Conservation (phyloP, 139 green algal species). For the Micromonas commoda region DNA sequence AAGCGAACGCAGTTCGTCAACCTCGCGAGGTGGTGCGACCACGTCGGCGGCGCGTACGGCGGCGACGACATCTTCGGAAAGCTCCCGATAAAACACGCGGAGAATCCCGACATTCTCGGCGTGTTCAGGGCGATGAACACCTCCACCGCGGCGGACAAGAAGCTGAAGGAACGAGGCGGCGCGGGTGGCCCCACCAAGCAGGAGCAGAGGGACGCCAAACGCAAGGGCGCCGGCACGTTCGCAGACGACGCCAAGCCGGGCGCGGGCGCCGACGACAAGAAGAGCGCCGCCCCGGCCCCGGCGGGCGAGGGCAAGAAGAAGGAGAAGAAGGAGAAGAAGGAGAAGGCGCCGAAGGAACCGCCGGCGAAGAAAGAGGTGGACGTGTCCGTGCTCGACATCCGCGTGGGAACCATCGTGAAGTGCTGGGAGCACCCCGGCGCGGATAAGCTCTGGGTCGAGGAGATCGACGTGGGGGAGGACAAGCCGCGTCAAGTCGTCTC, state of each 20-base stretch:
- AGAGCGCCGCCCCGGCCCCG: neutral
- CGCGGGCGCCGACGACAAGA: neutral
- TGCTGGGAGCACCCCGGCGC: conserved; percentile 67
- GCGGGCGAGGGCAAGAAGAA: neutral
- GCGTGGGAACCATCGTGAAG: conserved; percentile 74
- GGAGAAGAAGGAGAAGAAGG: neutral
- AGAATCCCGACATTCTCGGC: neutral
- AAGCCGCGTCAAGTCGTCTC: conserved; percentile 59
- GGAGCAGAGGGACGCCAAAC: neutral
- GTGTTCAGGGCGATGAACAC: neutral
- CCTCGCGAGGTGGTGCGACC: neutral
- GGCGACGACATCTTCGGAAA: neutral
- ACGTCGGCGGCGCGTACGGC: neutral
- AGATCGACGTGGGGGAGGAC: conserved; percentile 90
- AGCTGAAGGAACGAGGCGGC: neutral
- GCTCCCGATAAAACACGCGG: neutral
- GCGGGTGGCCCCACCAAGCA: neutral
- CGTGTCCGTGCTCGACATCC: conserved; percentile 57
- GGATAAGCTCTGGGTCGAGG: conserved; percentile 87
- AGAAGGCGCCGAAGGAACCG: neutral
- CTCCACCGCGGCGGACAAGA: neutral
- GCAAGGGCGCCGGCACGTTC: neutral
- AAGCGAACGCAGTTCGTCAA: neutral
- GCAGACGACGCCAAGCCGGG: neutral
- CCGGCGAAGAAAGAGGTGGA: neutral